Evolutionary conservation across 345 rosid genomes (phyloP).

Genomic region (Boechera stricta): DNA sequence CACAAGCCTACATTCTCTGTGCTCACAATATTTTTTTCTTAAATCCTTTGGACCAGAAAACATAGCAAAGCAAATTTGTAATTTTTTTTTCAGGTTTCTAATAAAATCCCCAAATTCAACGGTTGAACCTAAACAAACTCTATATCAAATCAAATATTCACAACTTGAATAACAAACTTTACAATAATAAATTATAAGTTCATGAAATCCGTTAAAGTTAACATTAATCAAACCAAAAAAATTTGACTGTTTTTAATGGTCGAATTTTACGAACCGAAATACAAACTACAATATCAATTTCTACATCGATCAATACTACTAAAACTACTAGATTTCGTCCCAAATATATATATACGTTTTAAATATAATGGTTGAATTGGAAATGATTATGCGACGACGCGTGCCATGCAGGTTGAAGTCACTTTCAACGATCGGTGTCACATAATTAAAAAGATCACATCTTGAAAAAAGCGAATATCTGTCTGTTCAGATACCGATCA

Average conservation of each 20-base stretch:
- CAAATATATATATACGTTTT: background rate
- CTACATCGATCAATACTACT: background rate
- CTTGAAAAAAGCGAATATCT: conserved; percentile 24
- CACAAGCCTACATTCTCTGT: background rate
- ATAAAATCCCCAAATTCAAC: no score
- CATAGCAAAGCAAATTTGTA: background rate
- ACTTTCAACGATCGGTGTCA: conserved; percentile 1
- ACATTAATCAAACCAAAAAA: no score
- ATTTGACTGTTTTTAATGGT: no score
- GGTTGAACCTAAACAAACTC: background rate
- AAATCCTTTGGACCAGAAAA: background rate
- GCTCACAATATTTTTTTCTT: background rate
- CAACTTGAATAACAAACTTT: background rate
- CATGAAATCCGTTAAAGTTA: no score
- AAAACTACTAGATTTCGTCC: background rate
- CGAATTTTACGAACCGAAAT: background rate
- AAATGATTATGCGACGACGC: background rate
- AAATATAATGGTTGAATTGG: no score
- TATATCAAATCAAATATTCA: no score
- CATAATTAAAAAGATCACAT: background rate
- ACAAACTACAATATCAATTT: background rate
- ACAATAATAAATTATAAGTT: background rate
- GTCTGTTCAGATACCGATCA: conserved; percentile 34
- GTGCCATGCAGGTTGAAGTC: conserved; percentile 25
- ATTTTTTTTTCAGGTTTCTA: background rate